Evolutionary conservation across 345 rosid species (phyloP).

Genomic region (Eucalyptus grandis): DNA sequence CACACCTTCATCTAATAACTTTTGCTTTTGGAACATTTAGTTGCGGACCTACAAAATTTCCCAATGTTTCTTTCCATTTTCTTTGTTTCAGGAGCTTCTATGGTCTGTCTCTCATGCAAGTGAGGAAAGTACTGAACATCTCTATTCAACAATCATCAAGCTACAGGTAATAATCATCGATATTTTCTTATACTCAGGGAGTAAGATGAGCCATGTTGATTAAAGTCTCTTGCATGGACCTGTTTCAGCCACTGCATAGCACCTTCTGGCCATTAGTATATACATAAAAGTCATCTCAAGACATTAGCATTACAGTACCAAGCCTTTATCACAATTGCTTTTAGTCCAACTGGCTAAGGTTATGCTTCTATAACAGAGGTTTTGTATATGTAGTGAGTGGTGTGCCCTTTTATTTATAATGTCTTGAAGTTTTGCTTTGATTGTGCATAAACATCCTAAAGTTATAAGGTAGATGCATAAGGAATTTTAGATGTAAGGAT

Average conservation of each 20-base stretch:
- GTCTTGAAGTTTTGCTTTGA: not conserved
- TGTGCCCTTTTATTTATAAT: not conserved
- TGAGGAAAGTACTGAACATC: constrained; percentile 79
- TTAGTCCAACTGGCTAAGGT: not conserved
- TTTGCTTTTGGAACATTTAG: not conserved
- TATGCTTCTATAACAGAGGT: not conserved
- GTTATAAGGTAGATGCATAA: not conserved
- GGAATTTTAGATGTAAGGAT: not conserved
- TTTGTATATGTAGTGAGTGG: not conserved
- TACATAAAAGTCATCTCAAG: not conserved
- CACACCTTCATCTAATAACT: not conserved
- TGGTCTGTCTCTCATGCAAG: constrained; percentile 68
- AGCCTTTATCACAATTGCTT: not conserved
- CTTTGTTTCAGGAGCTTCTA: constrained; percentile 56
- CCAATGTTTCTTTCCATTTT: not conserved
- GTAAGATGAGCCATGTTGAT: not conserved
- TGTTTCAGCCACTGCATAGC: not conserved
- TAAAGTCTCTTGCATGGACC: not conserved
- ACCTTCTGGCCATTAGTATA: not conserved
- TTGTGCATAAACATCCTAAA: not conserved
- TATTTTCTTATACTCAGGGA: not conserved
- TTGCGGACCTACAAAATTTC: not conserved
- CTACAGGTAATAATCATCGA: constrained; percentile 50
- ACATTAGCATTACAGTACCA: not conserved
- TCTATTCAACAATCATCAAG: constrained; percentile 67